Conservation (phyloP, 1,284 basidiomycete genomes). For the Volvariella surrecta region DNA sequence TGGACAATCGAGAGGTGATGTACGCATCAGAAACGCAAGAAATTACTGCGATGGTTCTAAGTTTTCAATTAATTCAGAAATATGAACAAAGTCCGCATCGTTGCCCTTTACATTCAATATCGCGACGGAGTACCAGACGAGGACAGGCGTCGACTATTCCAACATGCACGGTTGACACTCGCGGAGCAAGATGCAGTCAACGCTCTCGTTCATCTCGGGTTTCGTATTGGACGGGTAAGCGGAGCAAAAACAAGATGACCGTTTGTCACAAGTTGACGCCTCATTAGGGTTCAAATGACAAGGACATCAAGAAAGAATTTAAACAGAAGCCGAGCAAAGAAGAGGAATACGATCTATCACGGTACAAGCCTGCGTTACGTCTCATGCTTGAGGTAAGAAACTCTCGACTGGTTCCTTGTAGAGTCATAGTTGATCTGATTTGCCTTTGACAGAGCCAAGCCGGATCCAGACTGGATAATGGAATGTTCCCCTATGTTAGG, state of each 20-base stretch:
- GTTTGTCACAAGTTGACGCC: constrained; percentile 3
- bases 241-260: neutral
- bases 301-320: constrained; percentile 70
- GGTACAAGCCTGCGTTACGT: constrained; percentile 85
- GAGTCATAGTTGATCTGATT: constrained; percentile 5
- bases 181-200: constrained; percentile 95
- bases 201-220: constrained; percentile 78
- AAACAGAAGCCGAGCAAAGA: constrained; percentile 71
- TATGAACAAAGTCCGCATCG: constrained; percentile 91
- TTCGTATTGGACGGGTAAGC: constrained; percentile 76
- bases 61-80: constrained; percentile 42
- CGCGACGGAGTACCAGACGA: constrained; percentile 98
- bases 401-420: no score
- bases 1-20: constrained; percentile 83
- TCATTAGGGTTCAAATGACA: constrained; percentile 57
- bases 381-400: constrained; percentile 70
- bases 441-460: constrained; percentile 70
- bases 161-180: constrained; percentile 87
- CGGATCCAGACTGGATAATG: constrained; percentile 68
- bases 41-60: constrained; percentile 5
- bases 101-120: constrained; percentile 93
- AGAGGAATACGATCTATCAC: constrained; percentile 93
- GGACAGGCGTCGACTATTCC: constrained; percentile 89
- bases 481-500: constrained; percentile 85
- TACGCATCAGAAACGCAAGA: constrained; percentile 31